Evolutionary conservation across 805 yeast species (phyloP), one percentile per base, ranked within the genome.

Genomic region (Candida cerambycidarum): DNA sequence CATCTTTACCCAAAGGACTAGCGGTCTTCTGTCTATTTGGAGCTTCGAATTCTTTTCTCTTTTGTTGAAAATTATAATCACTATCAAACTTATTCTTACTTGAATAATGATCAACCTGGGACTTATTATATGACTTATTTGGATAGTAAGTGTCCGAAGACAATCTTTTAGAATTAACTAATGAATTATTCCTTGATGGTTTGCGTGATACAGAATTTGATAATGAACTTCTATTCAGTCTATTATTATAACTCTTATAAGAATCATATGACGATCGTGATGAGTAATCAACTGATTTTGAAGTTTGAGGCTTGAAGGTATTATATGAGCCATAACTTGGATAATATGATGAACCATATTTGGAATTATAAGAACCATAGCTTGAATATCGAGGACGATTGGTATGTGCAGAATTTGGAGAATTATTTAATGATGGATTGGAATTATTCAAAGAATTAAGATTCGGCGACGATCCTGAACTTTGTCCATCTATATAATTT

Each of bases 131-230:
- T 10, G 43, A n/a, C 32, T 52, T 51, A 11, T 55, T 46, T 8
- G 66, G 66, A 44, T 60, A 63, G 45, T 63, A 63, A 5, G 65
- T 57, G 42, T 63, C 67, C 5, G 47, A 38, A 7, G 52, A 44
- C 4, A 46, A 41, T 3, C 56, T 44, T 31, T 61, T 53, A 37
- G 62, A 48, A 29, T 54, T 63, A 39, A 58, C 51, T 19, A 46
- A 28, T 1, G 47, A 44, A 32, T 32, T 41, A 37, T 36, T 46
- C 29, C 53, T 41, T 12, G 32, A 21, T 10, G 33, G 33, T 17
- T 38, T 38, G 34, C 27, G 33, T 38, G 29, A 28, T 5, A 51
- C 55, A 4, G 65, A 58, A 36, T 53, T 52, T 1, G 65, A 51
- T 34, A 59, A 48, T 4, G 62, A 53, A 14, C 50, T 45, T 45